phyloP scores from a whole-genome alignment of 257 asterid species.

The Penstemon eatonii region DNA sequence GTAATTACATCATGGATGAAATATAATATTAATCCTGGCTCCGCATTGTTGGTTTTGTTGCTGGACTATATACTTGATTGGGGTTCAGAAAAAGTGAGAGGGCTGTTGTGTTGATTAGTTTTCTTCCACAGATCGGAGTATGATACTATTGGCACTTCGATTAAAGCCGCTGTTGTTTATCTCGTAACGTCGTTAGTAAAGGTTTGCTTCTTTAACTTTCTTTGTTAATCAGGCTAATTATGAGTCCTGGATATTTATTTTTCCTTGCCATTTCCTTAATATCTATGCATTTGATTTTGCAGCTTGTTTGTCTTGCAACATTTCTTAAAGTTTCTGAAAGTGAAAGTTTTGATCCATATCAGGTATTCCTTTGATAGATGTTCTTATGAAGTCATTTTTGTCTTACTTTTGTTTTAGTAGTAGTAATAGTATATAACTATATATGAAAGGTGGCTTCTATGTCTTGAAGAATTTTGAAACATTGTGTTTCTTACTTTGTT shows the following conservation, averaged over 20 bases:
- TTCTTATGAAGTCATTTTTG: background rate
- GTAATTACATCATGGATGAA: no score
- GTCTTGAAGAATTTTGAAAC: conserved; percentile 15
- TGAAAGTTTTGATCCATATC: conserved; percentile 90
- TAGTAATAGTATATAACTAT: background rate
- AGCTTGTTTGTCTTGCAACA: conserved; percentile 98
- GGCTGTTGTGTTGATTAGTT: conserved; percentile 11
- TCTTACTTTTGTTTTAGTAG: background rate
- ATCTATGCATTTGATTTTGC: conserved; percentile 29
- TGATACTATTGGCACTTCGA: conserved; percentile 91
- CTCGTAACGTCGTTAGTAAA: conserved; percentile 80
- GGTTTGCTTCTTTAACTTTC: conserved; percentile 41
- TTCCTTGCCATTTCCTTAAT: background rate
- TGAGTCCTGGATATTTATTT: background rate
- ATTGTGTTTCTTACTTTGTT: background rate
- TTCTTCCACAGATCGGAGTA: conserved; percentile 76
- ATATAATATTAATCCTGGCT: background rate
- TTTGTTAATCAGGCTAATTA: background rate
- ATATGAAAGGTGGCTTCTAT: background rate
- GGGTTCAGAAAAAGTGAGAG: background rate
- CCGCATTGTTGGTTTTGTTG: background rate
- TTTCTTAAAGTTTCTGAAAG: conserved; percentile 95
- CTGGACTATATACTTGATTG: background rate
- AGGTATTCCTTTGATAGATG: conserved; percentile 45
- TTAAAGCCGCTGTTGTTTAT: conserved; percentile 80